phyloP scores from a whole-genome alignment of 192 early-diverging fungal species.

The Mortierella alpina region DNA sequence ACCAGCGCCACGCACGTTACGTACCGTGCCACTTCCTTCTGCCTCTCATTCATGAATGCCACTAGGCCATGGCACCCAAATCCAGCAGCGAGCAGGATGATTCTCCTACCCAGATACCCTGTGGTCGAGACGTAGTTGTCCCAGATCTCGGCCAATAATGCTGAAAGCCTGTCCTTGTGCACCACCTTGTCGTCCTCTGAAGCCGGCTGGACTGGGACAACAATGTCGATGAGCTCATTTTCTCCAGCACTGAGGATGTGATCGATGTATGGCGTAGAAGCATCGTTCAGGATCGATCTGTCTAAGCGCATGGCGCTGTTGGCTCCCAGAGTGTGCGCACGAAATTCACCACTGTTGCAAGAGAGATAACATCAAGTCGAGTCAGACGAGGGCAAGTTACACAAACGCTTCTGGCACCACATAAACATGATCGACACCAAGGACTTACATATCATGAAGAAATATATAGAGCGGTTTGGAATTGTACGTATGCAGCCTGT shows the following conservation, averaged over 20 bases:
- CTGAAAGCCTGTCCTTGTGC: conserved; percentile 29
- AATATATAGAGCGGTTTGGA: conserved; percentile 53
- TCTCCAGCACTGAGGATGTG: conserved; percentile 26
- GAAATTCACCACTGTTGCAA: conserved; percentile 35
- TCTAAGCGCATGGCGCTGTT: conserved; percentile 27
- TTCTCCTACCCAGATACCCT: conserved; percentile 19
- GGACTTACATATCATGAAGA: conserved; percentile 56
- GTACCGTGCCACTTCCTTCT: conserved; percentile 38
- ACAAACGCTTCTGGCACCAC: background rate
- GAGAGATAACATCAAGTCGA: background rate
- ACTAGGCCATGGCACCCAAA: conserved; percentile 53
- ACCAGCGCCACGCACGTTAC: conserved; percentile 46
- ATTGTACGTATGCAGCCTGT: conserved; percentile 32
- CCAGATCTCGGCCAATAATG: conserved; percentile 48
- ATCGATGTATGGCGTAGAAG: conserved; percentile 34
- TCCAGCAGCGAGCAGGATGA: conserved; percentile 52
- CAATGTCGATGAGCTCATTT: conserved; percentile 37
- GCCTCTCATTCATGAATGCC: conserved; percentile 50
- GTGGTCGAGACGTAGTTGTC: conserved; percentile 40
- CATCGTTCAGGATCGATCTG: conserved; percentile 37
- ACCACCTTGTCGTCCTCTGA: conserved; percentile 41
- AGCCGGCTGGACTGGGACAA: conserved; percentile 37
- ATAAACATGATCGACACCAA: background rate
- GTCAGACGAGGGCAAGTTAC: no score
- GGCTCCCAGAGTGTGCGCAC: conserved; percentile 12